A percentile compares a stretch with the other conserved stretches of the same genome.
phyloP scores from a whole-genome alignment of 2,329 filamentous ascomycete species.

The Talaromyces verruculosus region DNA sequence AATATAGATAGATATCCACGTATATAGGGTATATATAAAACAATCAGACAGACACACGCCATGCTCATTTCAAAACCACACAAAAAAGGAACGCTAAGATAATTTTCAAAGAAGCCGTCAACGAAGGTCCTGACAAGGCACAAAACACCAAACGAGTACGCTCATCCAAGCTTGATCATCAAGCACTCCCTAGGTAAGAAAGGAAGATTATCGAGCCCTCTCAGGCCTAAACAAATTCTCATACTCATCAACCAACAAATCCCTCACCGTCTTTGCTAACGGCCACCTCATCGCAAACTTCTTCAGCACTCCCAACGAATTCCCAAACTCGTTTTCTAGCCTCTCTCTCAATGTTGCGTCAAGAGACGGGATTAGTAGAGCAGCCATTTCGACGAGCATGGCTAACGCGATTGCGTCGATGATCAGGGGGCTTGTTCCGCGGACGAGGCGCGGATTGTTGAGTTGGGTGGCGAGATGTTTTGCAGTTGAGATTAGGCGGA shows the following conservation, averaged over 20 bases:
- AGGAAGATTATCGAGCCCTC: not conserved
- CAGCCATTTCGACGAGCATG: conserved; percentile 76
- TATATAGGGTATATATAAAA: not conserved
- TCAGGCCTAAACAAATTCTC: conserved; percentile 10
- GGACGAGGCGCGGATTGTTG: conserved; percentile 3
- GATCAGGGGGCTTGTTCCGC: conserved; percentile 9
- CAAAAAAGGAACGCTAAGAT: not conserved
- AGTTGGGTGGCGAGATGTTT: conserved; percentile 24
- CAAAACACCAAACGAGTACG: not conserved
- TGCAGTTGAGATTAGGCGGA: conserved; percentile 15
- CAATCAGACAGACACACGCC: not conserved
- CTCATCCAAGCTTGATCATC: not conserved
- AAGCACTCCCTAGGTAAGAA: no score
- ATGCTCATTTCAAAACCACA: not conserved
- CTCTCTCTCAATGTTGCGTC: not conserved
- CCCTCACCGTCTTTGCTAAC: conserved; percentile 13
- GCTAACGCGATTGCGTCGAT: conserved; percentile 57
- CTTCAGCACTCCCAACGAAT: conserved; percentile 19
- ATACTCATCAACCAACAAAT: conserved; percentile 8
- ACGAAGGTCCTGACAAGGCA: not conserved
- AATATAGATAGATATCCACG: not conserved
- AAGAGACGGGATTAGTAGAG: conserved; percentile 42
- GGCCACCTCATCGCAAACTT: conserved; percentile 20
- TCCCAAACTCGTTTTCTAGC: conserved; percentile 7
- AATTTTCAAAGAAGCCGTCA: not conserved